Evolutionary conservation across 2,329 filamentous ascomycete species (phyloP).

Genomic region (Penicillium oxalicum): DNA sequence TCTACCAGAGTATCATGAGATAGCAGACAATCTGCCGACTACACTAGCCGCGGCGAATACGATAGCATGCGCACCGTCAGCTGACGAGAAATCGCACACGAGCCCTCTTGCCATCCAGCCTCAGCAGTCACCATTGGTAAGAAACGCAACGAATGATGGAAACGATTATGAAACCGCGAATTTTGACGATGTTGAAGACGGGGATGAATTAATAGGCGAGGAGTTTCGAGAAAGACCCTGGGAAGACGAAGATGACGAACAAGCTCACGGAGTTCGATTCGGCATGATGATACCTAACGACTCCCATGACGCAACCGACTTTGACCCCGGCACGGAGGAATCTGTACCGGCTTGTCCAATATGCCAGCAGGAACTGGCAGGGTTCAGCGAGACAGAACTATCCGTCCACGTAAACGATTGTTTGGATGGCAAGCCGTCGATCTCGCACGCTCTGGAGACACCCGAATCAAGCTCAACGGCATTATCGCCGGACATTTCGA

Average conservation of each 20-base stretch:
- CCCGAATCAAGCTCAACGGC: neutral
- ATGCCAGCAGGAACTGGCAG: constrained; percentile 61
- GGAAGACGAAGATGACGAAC: constrained; percentile 44
- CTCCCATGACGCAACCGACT: constrained; percentile 15
- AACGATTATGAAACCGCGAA: constrained; percentile 46
- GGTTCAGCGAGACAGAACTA: constrained; percentile 55
- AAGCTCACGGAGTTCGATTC: constrained; percentile 22
- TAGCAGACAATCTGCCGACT: constrained; percentile 9
- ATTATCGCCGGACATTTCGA: neutral
- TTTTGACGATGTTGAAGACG: constrained; percentile 58
- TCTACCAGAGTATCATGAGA: constrained; percentile 22
- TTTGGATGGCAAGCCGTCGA: constrained; percentile 71
- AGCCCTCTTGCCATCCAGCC: constrained; percentile 16
- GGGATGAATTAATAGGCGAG: constrained; percentile 58
- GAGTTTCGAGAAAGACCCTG: constrained; percentile 60
- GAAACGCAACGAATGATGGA: constrained; percentile 44
- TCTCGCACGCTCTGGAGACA: constrained; percentile 38
- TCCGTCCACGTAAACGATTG: constrained; percentile 88
- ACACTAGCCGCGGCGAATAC: neutral
- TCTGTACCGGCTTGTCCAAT: constrained; percentile 61
- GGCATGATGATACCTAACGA: constrained; percentile 21
- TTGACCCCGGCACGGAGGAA: constrained; percentile 15
- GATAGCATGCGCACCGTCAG: neutral
- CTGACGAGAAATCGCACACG: constrained; percentile 8
- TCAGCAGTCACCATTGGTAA: constrained; percentile 42